Percentiles rank a stretch among this genome's conserved stretches.
Conservation (phyloP, 1,284 basidiomycete species). For the Ceratorhiza oryzae-sativae region DNA sequence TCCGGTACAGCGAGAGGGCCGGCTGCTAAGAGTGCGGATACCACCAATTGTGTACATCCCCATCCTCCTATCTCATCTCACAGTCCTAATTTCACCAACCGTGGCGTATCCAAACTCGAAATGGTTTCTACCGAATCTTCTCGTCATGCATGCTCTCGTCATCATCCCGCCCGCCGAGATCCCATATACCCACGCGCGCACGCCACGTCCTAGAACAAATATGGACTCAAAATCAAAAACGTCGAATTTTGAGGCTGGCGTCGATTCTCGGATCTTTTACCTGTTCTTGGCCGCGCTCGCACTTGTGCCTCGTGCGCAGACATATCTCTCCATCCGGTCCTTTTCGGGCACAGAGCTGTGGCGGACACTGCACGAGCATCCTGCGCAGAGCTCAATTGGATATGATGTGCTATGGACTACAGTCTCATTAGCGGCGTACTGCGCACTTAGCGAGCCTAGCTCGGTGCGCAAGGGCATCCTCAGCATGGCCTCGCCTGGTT, state of each 20-base stretch:
- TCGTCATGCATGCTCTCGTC: slow-evolving; percentile 68
- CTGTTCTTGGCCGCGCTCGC: slow-evolving; percentile 52
- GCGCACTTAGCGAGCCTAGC: not conserved
- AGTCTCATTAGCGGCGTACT: slow-evolving; percentile 32
- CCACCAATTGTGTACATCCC: slow-evolving; percentile 55
- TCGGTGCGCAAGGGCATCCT: not conserved
- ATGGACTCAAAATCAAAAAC: not conserved
- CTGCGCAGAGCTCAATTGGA: slow-evolving; percentile 70
- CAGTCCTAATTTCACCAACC: slow-evolving; percentile 60
- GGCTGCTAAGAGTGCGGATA: slow-evolving; percentile 34
- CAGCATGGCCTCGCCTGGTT: slow-evolving; percentile 15
- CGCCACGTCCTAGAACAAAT: not conserved
- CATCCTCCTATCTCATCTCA: slow-evolving; percentile 58
- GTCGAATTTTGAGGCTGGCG: not conserved
- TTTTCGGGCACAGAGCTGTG: slow-evolving; percentile 46
- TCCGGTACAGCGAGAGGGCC: slow-evolving; percentile 9
- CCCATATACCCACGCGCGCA: slow-evolving; percentile 40
- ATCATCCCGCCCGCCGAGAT: slow-evolving; percentile 60
- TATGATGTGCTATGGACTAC: slow-evolving; percentile 71
- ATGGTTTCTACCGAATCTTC: slow-evolving; percentile 64
- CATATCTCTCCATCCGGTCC: slow-evolving; percentile 47
- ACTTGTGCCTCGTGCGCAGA: slow-evolving; percentile 55
- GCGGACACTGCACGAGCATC: slow-evolving; percentile 60
- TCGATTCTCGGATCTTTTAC: slow-evolving; percentile 51
- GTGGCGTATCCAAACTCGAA: slow-evolving; percentile 53